Conservation (phyloP, 2,329 filamentous ascomycete genomes). For the Aspergillus glaucus region DNA sequence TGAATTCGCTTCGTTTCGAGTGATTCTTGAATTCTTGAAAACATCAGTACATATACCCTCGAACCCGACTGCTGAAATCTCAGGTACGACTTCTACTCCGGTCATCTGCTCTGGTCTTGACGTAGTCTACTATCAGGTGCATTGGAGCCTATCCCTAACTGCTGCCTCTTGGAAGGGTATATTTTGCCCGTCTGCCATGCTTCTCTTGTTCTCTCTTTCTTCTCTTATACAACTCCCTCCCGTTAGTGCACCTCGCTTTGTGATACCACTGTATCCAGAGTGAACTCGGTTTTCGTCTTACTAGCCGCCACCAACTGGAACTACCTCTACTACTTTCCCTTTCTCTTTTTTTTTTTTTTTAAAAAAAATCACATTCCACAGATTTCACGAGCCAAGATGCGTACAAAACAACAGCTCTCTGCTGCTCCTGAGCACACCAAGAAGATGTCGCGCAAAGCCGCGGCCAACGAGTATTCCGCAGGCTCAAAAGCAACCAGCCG, state of each 20-base stretch:
- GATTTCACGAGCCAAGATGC: not conserved
- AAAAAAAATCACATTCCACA: not conserved
- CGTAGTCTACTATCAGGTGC: no score
- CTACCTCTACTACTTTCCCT: not conserved
- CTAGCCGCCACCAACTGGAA: no score
- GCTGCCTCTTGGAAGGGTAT: no score
- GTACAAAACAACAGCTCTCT: slow-evolving; percentile 41
- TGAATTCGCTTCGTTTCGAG: not conserved
- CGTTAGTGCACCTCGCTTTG: slow-evolving; percentile 11
- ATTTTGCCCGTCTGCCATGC: not conserved
- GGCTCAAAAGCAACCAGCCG: slow-evolving; percentile 50
- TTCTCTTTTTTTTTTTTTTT: not conserved
- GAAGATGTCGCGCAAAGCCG: slow-evolving; percentile 58
- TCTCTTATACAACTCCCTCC: slow-evolving; percentile 10
- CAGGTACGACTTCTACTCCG: no score
- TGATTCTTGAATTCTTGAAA: no score
- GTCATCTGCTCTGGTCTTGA: no score
- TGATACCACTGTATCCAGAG: not conserved
- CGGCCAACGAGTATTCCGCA: slow-evolving; percentile 38
- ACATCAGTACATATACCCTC: no score
- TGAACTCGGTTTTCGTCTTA: no score
- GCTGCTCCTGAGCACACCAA: slow-evolving; percentile 59
- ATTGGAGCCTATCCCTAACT: no score
- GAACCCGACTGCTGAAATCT: no score
- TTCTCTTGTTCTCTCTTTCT: not conserved